Conservation (phyloP, 1,284 basidiomycete genomes). For the Rhodotorula sp. region DNA sequence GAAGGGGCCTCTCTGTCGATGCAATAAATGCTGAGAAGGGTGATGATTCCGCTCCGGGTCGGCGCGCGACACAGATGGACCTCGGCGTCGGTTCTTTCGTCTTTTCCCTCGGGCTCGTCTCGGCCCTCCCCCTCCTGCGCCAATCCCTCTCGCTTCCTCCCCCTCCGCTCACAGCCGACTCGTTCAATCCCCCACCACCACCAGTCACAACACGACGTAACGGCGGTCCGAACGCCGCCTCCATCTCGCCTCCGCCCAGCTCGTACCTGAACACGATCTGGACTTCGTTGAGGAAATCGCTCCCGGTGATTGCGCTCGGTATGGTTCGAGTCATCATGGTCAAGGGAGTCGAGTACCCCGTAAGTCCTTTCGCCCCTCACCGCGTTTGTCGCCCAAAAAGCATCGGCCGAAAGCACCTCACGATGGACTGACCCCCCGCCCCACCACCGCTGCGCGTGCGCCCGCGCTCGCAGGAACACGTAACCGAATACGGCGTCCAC, state of each 20-base stretch:
- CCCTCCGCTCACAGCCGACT: neutral
- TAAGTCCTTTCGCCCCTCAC: constrained; percentile 50
- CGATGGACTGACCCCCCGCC: neutral
- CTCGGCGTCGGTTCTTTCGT: constrained; percentile 94
- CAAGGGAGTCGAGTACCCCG: constrained; percentile 91
- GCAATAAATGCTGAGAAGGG: too few species aligned
- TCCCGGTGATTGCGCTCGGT: constrained; percentile 74
- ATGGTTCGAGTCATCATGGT: constrained; percentile 77
- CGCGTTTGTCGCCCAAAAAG: neutral
- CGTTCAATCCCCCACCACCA: neutral
- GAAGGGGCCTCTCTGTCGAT: too few species aligned
- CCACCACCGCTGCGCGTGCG: too few species aligned
- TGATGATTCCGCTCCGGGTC: too few species aligned
- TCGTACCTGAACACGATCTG: constrained; percentile 50
- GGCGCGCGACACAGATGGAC: constrained; percentile 71
- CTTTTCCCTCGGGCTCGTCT: constrained; percentile 88
- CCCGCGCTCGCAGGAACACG: constrained; percentile 70
- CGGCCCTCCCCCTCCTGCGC: constrained; percentile 65
- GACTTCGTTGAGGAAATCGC: constrained; percentile 46
- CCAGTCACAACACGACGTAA: neutral
- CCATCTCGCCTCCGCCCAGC: neutral
- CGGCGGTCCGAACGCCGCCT: neutral
- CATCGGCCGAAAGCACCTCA: too few species aligned
- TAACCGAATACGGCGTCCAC: constrained; percentile 91
- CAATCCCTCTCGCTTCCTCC: constrained; percentile 59